phyloP scores from a whole-genome alignment of 1,139 yeast genomes.

The Geotrichum australiense region DNA sequence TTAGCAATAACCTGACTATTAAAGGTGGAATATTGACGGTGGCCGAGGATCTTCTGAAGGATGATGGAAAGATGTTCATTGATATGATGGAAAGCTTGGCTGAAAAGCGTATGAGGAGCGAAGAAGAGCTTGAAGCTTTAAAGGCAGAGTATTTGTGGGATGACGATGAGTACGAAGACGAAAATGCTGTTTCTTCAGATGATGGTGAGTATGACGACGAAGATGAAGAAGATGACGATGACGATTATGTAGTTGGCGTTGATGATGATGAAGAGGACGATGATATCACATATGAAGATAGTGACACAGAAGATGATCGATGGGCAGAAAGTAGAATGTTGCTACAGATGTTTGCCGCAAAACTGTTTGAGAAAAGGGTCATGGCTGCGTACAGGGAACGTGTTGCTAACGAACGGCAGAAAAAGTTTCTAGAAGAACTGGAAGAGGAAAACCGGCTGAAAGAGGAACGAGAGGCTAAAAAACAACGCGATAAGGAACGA shows the following conservation, averaged over 20 bases:
- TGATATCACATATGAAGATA: constrained; percentile 31
- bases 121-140: constrained; percentile 35
- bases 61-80: constrained; percentile 67
- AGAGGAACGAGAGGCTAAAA: constrained; percentile 66
- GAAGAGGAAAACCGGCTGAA: constrained; percentile 69
- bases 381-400: constrained; percentile 67
- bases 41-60: constrained; percentile 69
- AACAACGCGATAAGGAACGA: constrained; percentile 64
- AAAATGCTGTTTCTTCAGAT: constrained; percentile 25
- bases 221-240: constrained; percentile 24
- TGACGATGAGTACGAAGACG: constrained; percentile 34
- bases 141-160: constrained; percentile 35
- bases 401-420: constrained; percentile 66
- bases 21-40: constrained; percentile 49
- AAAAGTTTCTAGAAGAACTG: constrained; percentile 64
- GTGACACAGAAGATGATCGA: constrained; percentile 56
- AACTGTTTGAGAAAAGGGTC: constrained; percentile 64
- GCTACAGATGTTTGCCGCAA: constrained; percentile 68
- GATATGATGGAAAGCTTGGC: constrained; percentile 73
- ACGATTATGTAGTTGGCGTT: constrained; percentile 21
- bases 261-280: constrained; percentile 25
- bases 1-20: constrained; percentile 34
- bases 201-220: constrained; percentile 24
- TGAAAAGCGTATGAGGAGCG: constrained; percentile 48
- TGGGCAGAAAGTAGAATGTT: constrained; percentile 70